A percentile compares a stretch with the other conserved stretches of the same genome.
Conservation (phyloP, 75 land plant species). For the Pinus taeda region DNA sequence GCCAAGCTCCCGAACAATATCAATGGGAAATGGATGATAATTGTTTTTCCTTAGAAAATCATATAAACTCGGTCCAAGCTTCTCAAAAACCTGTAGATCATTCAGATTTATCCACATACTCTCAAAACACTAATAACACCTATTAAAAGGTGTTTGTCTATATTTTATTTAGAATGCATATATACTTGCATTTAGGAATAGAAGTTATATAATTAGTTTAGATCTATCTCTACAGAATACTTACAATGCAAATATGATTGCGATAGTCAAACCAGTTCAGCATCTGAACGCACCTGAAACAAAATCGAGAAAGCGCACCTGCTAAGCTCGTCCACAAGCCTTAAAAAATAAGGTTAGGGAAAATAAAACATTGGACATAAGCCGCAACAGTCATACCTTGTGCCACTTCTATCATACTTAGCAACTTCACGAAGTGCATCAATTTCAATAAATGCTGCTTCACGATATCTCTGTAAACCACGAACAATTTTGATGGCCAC, state of each 20-base stretch:
- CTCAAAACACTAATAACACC: not conserved
- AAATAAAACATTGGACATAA: not conserved
- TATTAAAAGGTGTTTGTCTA: not conserved
- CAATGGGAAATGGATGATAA: slow-evolving; percentile 79
- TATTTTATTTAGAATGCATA: not conserved
- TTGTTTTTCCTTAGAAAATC: slow-evolving; percentile 85
- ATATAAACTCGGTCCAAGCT: slow-evolving; percentile 91
- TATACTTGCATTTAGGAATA: not conserved
- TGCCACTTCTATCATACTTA: slow-evolving; percentile 64
- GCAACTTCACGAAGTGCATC: slow-evolving; percentile 68
- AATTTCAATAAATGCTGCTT: slow-evolving; percentile 89
- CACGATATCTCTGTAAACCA: slow-evolving; percentile 74
- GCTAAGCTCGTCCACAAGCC: not conserved
- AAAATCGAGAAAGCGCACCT: not conserved
- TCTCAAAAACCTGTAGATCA: slow-evolving; percentile 84
- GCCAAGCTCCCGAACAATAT: slow-evolving; percentile 86
- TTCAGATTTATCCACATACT: slow-evolving; percentile 27
- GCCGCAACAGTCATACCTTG: slow-evolving; percentile 31
- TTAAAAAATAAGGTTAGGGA: not conserved
- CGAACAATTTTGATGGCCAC: slow-evolving; percentile 88
- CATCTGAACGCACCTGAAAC: slow-evolving; percentile 52
- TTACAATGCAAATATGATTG: slow-evolving; percentile 66
- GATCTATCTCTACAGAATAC: slow-evolving; percentile 4
- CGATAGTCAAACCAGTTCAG: slow-evolving; percentile 66
- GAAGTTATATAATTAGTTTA: too few species aligned